Evolutionary conservation across 2,329 filamentous ascomycete genomes (phyloP).

Genomic region (Ceratocystis eucalypticola): DNA sequence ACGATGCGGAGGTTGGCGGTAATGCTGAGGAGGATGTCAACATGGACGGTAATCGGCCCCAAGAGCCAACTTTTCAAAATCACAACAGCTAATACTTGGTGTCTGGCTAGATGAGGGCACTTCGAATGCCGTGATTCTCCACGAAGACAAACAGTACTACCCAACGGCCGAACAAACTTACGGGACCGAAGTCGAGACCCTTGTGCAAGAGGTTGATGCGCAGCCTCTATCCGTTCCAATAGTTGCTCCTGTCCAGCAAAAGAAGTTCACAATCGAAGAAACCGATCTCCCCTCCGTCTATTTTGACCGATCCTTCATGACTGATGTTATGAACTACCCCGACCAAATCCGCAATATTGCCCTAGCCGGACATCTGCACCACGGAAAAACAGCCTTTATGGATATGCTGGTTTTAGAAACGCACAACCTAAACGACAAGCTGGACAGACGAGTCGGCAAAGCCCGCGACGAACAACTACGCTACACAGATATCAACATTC

Average conservation of each 20-base stretch:
- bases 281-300: constrained; percentile 76
- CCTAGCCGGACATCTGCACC: constrained; percentile 82
- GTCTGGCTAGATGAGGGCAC: constrained; percentile 48
- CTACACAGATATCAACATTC: constrained; percentile 83
- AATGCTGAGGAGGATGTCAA: constrained; percentile 83
- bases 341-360: constrained; percentile 90
- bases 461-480: constrained; percentile 78
- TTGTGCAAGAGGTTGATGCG: constrained; percentile 94
- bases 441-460: constrained; percentile 69
- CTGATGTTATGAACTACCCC: constrained; percentile 89
- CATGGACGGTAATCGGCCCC: constrained; percentile 51
- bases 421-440: constrained; percentile 66
- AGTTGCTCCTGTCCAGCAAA: constrained; percentile 80
- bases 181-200: constrained; percentile 81
- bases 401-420: constrained; percentile 96
- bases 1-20: constrained; percentile 48
- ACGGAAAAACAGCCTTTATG: constrained; percentile 96
- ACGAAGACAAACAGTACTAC: constrained; percentile 99
- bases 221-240: constrained; percentile 88
- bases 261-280: constrained; percentile 93
- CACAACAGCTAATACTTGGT: constrained; percentile 5
- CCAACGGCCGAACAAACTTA: constrained; percentile 96
- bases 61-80: background rate
- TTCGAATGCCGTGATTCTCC: constrained; percentile 91
- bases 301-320: constrained; percentile 84